Percentiles rank a stretch among this genome's conserved stretches.
These are phyloP conservation scores for Penicillium flavigenum DNA, from an alignment of 495 filamentous ascomycete species.

Conservation along the genomic window DNA sequence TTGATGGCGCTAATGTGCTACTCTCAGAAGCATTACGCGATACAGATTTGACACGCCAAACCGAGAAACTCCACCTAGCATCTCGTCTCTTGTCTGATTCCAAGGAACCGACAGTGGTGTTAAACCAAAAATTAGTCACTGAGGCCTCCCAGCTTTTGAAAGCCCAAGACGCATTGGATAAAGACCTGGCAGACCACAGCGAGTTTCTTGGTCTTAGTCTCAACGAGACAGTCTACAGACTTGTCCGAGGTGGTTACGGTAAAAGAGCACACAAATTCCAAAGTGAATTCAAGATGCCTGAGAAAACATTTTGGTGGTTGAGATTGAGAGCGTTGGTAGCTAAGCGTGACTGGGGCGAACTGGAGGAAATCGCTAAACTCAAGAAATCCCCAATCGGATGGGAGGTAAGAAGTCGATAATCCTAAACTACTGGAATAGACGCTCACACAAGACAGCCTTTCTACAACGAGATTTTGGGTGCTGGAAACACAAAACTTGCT, in stretches of 20 bases:
- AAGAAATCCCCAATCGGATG: conserved; percentile 93
- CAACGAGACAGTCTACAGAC: conserved; percentile 85
- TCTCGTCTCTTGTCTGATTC: conserved; percentile 78
- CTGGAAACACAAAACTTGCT: conserved; percentile 87
- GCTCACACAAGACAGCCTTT: conserved; percentile 63
- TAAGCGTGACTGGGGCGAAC: conserved; percentile 84
- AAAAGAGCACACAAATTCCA: conserved; percentile 83
- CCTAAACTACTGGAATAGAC: conserved; percentile 16
- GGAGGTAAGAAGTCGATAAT: conserved; percentile 60
- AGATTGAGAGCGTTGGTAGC: conserved; percentile 85
- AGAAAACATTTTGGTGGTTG: conserved; percentile 88
- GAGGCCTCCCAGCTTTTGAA: conserved; percentile 78
- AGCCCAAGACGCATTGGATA: conserved; percentile 79
- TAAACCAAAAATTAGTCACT: conserved; percentile 72
- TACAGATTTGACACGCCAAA: conserved; percentile 57
- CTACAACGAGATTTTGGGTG: conserved; percentile 82
- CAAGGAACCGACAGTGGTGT: conserved; percentile 64
- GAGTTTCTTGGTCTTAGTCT: conserved; percentile 82
- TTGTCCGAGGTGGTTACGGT: conserved; percentile 70
- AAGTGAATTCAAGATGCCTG: conserved; percentile 87
- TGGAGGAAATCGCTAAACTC: conserved; percentile 72
- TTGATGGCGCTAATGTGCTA: conserved; percentile 86
- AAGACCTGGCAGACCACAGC: conserved; percentile 61
- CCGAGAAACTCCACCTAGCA: conserved; percentile 84
- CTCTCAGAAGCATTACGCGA: conserved; percentile 74